Evolutionary conservation across 1,139 yeast genomes (phyloP), one percentile per base, ranked within the genome.

Genomic region (Protomyces pachydermus): DNA sequence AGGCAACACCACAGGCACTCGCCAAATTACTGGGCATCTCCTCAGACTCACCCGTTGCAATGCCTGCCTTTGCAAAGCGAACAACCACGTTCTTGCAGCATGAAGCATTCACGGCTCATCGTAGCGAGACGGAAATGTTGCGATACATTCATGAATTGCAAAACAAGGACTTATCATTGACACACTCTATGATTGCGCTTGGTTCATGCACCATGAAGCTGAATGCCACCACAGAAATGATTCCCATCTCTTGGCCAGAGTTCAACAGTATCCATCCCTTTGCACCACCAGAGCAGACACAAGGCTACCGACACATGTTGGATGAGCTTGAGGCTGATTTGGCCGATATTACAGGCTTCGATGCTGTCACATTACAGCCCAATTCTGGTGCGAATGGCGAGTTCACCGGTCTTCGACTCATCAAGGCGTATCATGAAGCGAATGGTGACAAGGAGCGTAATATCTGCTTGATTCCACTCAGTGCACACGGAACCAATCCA

Each of bases 361-460:
- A 86, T 69, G 95, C 91, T 54, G 87, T 96, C 28, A 88, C 97
- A 5, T 79, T 89, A 66, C 95, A 91, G 85, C 98, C 98, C 69
- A 93, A 93, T 76, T 89, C 97, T 56, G 98, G 98, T 70, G 98
- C 98, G 52, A 97, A 91, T 77, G 98, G 98, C 75, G 98, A 93
- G 77, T 93, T 88, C 77, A 85, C 98, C 34, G 98, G 98, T 46
- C 81, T 93, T 69, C 84, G 96, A 65, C 90, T 91, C 65, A 93
- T 93, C 71, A 83, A 86, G 71, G 84, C 88, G 60, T 93, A 89
- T 75, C 84, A 88, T 71, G 84, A 84, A 68, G 79, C 88, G 39
- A 81, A 79, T 65, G 96, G 95, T 54, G 87, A 91, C 72, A 78
- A 81, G 39, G 76, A 84, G 68, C 84, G 98, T 74, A 86, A 91